Evolutionary conservation across 2,329 filamentous ascomycete genomes (phyloP).

Genomic region (Calonectria montana): DNA sequence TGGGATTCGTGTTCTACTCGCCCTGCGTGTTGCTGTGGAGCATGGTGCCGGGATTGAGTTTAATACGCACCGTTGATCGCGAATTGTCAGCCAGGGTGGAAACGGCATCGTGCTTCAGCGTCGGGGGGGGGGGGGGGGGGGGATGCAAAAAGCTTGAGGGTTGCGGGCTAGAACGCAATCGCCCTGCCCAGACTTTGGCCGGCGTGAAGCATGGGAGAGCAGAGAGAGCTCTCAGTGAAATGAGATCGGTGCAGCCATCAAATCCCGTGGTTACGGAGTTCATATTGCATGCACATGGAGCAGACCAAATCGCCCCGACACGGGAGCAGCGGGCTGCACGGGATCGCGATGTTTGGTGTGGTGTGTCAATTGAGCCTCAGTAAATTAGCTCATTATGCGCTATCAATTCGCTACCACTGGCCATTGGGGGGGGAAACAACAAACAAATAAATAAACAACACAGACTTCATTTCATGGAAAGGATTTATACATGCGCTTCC

Average conservation of each 20-base stretch:
- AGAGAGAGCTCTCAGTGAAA: no score
- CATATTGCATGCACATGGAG: no score
- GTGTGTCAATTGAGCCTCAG: neutral
- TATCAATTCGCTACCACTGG: neutral
- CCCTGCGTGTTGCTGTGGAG: neutral
- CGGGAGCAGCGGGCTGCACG: neutral
- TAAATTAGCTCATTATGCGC: conserved; percentile 1
- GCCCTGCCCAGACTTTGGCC: no score
- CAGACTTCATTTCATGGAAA: no score
- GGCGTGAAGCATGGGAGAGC: no score
- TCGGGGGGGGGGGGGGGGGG: no score
- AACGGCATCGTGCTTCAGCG: neutral
- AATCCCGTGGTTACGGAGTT: neutral
- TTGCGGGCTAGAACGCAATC: neutral
- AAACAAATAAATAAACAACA: neutral
- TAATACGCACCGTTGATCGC: neutral
- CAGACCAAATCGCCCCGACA: neutral
- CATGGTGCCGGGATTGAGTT: neutral
- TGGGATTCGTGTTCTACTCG: neutral
- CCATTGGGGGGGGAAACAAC: neutral
- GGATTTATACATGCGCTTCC: neutral
- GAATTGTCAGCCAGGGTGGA: neutral
- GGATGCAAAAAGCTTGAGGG: neutral
- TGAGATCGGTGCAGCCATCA: neutral
- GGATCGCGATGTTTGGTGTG: neutral